Base-by-base conservation (phyloP, 1,284 basidiomycete genomes). In the Tylopilus sp. region DNA sequence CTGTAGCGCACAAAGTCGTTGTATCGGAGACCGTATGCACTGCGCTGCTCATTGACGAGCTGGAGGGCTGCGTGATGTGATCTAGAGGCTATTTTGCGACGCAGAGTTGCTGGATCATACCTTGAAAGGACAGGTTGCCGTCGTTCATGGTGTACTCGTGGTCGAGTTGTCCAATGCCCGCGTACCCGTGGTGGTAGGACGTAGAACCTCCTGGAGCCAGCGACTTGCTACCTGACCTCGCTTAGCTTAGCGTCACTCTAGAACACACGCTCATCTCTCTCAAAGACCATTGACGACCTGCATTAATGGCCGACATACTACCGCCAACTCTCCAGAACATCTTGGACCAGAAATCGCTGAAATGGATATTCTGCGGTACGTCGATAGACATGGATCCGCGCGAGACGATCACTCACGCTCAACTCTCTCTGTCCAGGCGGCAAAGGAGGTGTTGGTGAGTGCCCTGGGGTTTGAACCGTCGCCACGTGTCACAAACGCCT, bases 311-410 rank as follows among this genome's bases (percentile, higher is more conserved):
- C 34, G 81, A 85, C 60, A 73, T 72, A 7, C 74, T 92, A 41
- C 79, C 82, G 18, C 84, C 92, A 26, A 93, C 90, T 4, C 78
- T 96, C 13, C 89, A 94, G 74, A 96, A 95, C 63, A 75, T 96
- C 43, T 72, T 96, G 25, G 92, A 95, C 66, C 92, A 96, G 70
- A 85, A 81, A 59, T 84, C 85, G 29, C 72, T 95, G 55, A 95
- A 94, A 68, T 96, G 92, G 92, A 96, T 96, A 67, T 96, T 96
- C 68, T 96, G 92, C 65, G 92, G 92, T 82, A 70, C 54, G 87
- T 80, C 39, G 21, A 28, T 19, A 19, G 23, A 13, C 41, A 37
- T n/a, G 10, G 25, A 16, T 29, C 11, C 19, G 15, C 15, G 12
- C 30, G 38, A 40, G 46, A 36, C 47, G 35, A 54, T 36, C 44